Percentiles rank a stretch among this genome's conserved stretches.
These are phyloP conservation scores for Pseudozyma flocculosa DNA, from an alignment of 1,284 basidiomycete genomes.

Conservation along the genomic window DNA sequence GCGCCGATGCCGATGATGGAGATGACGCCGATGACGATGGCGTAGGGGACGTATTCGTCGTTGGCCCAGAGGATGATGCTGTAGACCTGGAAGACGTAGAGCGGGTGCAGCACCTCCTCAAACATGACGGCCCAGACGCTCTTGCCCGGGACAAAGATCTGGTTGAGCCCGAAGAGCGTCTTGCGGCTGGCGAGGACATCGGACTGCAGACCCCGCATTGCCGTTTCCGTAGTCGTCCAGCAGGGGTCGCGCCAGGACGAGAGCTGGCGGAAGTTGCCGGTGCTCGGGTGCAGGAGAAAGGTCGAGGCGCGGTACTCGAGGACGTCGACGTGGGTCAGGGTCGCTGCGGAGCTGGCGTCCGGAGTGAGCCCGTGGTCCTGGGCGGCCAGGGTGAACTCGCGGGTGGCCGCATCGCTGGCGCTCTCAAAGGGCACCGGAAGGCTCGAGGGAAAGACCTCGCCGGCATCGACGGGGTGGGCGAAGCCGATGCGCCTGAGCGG, in stretches of 20 bases:
- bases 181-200: conserved; percentile 4
- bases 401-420: conserved; percentile 33
- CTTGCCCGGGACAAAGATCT: conserved; percentile 28
- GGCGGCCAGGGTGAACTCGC: conserved; percentile 1
- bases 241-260: conserved; percentile 23
- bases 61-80: conserved; percentile 68
- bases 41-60: conserved; percentile 37
- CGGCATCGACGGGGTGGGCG: conserved; percentile 6
- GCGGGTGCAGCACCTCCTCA: conserved; percentile 38
- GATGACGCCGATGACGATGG: conserved; percentile 26
- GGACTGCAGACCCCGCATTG: conserved; percentile 3
- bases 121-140: conserved; percentile 19
- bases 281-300: conserved; percentile 23
- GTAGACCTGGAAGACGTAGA: conserved; percentile 41
- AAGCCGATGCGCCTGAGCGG: conserved; percentile 24
- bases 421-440: conserved; percentile 10
- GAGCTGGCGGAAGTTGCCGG: conserved; percentile 25
- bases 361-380: neutral
- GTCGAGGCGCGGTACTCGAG: conserved; percentile 29
- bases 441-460: conserved; percentile 13
- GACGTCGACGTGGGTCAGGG: conserved; percentile 12
- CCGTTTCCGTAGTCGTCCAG: neutral
- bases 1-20: conserved; percentile 31
- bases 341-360: too few species aligned
- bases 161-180: conserved; percentile 33